phyloP scores from a whole-genome alignment of 805 yeast species.

The Wickerhamomyces queroliae region DNA sequence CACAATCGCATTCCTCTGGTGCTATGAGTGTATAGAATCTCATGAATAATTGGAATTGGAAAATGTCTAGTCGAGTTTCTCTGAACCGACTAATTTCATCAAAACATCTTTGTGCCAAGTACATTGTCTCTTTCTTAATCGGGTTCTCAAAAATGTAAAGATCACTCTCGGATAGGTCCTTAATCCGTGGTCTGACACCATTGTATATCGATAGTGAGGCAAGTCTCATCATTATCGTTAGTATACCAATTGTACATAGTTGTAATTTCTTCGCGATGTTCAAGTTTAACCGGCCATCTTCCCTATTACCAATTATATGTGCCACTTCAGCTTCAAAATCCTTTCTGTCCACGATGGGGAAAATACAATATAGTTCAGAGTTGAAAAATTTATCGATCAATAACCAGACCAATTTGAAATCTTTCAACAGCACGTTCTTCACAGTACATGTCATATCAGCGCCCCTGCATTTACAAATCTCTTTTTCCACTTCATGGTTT shows the following conservation, averaged over 20 bases:
- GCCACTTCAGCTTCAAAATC: slow-evolving; percentile 11
- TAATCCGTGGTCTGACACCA: slow-evolving; percentile 7
- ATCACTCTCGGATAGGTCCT: slow-evolving; percentile 4
- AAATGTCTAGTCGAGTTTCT: slow-evolving; percentile 9
- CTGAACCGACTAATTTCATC: slow-evolving; percentile 11
- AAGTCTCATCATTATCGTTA: slow-evolving; percentile 19
- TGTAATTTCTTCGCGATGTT: slow-evolving; percentile 14
- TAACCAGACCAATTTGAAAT: slow-evolving; percentile 18
- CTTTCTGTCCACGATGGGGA: slow-evolving; percentile 15
- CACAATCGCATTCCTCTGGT: slow-evolving; percentile 22
- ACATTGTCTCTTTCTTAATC: slow-evolving; percentile 6
- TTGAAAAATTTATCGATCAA: slow-evolving; percentile 19
- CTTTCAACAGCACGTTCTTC: slow-evolving; percentile 6
- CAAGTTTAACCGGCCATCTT: slow-evolving; percentile 1
- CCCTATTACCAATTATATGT: slow-evolving; percentile 14
- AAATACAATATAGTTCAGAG: slow-evolving; percentile 14
- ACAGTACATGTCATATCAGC: slow-evolving; percentile 1
- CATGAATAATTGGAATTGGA: slow-evolving; percentile 16
- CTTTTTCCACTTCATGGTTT: slow-evolving; percentile 3
- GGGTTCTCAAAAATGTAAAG: slow-evolving; percentile 16
- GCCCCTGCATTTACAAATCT: neutral
- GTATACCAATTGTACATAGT: slow-evolving; percentile 13
- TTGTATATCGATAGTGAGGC: slow-evolving; percentile 16
- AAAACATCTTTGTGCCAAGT: slow-evolving; percentile 8
- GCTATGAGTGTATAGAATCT: slow-evolving; percentile 12